Evolutionary conservation across 2,329 filamentous ascomycete genomes (phyloP), one percentile per base, ranked within the genome.

Genomic region (Curvularia eragrostidis): DNA sequence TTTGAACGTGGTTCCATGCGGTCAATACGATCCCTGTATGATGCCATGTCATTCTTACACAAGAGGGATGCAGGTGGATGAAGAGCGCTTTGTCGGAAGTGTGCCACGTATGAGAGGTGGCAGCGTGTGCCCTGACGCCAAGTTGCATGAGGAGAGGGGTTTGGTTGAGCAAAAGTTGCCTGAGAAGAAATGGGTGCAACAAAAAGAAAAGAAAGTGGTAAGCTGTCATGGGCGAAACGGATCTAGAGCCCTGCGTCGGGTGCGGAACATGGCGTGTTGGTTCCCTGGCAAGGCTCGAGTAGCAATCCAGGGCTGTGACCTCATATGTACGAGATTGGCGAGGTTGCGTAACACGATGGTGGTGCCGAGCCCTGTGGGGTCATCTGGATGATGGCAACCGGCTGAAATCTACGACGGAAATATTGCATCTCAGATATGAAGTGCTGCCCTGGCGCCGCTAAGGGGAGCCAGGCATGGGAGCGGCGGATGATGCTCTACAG

Each of bases 1-100:
- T 28, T 38, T 38, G 41, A 18, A 50, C 24, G 46, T 30, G 26
- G 30, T 44, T 10, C 44, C 34, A 28, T 39, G 34, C 50, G 28
- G 47, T 38, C 30, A 24, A 26, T 13, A 26, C 30, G 43, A 18
- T 13, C 36, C 24, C 21, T 39, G 42, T 15, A 48, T 28, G 19
- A 49, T 56, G 18, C 21, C n/a, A 51, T 48, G 56, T 56, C 59
- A 55, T 39, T 38, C 21, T 41, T n/a, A 46, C 24, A 46, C 15
- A n/a, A 13, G 8, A 28, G 9, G 9, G 9, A 15, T 15, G 13
- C 6, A n/a, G 34, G 15, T 18, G 34, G 34, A 36, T n/a, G 13
- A 5, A 34, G 4, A 18, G 34, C n/a, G 34, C 3, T 7, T 36
- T n/a, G 34, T 7, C n/a, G 18, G 5, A 15, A 36, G 5, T 4